Conservation (phyloP, 805 yeast genomes). For the Danielia oregonensis region DNA sequence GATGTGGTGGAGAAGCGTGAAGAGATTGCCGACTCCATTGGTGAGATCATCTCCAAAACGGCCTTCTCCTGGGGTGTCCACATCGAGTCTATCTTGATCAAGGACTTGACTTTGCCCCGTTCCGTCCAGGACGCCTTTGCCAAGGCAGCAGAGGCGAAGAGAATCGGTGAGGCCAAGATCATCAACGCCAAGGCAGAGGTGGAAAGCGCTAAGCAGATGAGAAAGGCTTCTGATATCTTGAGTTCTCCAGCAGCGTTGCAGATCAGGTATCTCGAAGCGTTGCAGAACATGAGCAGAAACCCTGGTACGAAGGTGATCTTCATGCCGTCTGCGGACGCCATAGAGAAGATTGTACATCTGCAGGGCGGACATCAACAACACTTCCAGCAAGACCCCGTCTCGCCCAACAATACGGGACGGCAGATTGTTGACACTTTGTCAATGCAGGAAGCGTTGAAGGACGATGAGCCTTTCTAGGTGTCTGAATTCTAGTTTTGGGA, state of each 20-base stretch:
- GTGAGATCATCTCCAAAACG: slow-evolving; percentile 55
- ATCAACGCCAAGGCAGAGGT: slow-evolving; percentile 74
- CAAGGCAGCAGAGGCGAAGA: slow-evolving; percentile 71
- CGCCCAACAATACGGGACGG: slow-evolving; percentile 5
- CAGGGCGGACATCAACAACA: slow-evolving; percentile 3
- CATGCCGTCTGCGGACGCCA: slow-evolving; percentile 55
- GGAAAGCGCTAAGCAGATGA: slow-evolving; percentile 70
- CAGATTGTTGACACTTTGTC: slow-evolving; percentile 13
- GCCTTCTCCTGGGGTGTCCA: slow-evolving; percentile 70
- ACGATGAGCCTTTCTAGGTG: background rate
- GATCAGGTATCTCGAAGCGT: slow-evolving; percentile 73
- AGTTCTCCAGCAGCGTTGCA: slow-evolving; percentile 77
- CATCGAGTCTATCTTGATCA: slow-evolving; percentile 64
- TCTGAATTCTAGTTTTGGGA: no score
- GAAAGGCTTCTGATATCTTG: slow-evolving; percentile 73
- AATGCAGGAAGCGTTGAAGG: slow-evolving; percentile 16
- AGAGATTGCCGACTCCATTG: slow-evolving; percentile 61
- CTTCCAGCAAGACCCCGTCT: slow-evolving; percentile 3
- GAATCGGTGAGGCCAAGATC: slow-evolving; percentile 74
- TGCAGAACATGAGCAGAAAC: slow-evolving; percentile 65
- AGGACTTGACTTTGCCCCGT: slow-evolving; percentile 55
- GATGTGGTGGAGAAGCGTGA: slow-evolving; percentile 73
- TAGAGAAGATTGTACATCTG: slow-evolving; percentile 35
- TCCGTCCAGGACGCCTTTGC: slow-evolving; percentile 59
- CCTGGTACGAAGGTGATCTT: slow-evolving; percentile 67